Evolutionary conservation across 495 filamentous ascomycete species (phyloP), one percentile per base, ranked within the genome.

Genomic region (Pyrenula massariospora): DNA sequence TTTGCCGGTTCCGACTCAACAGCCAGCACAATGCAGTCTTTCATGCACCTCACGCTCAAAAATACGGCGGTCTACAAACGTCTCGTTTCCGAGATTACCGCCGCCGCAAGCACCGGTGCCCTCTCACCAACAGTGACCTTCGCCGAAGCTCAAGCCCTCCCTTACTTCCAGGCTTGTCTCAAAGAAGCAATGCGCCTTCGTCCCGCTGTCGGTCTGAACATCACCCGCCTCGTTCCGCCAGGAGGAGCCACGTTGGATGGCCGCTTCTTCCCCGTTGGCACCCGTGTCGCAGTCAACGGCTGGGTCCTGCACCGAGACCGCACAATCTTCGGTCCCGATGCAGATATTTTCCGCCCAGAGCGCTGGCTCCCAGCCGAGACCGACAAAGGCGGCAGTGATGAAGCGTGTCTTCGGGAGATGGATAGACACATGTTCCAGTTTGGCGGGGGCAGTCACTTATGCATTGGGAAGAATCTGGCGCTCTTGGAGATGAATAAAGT

Each of bases 401-500:
- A 42, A 15, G 31, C 31, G 15, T 8, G 31, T 5, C 5, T 42
- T 15, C 31, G 31, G 8, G 31, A 42, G 31, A 42, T 42, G 31
- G 31, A 42, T 15, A 42, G 31, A 42, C 31, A 42, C 31, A 42
- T 42, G 31, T 42, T 42, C 31, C 31, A 42, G 31, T 42, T 42
- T 15, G 31, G 31, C 31, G 31, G 31, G 31, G 31, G 31, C 31
- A 42, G 31, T 15, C 31, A 42, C 31, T 42, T 42, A 15, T 42
- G 31, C 31, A 42, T 42, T 15, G 31, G 31, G 31, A 70, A 76
- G 31, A 79, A 81, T 60, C 62, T 82, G 5, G 77, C 72, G 3
- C 65, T 77, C n/a, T 62, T 82, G 22, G 78, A 82, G 66, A 76
- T 82, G 56, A 79, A 76, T 59, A 82, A 80, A 67, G 73, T 80